Conservation (phyloP, 2,329 filamentous ascomycete species). For the Talaromyces islandicus region DNA sequence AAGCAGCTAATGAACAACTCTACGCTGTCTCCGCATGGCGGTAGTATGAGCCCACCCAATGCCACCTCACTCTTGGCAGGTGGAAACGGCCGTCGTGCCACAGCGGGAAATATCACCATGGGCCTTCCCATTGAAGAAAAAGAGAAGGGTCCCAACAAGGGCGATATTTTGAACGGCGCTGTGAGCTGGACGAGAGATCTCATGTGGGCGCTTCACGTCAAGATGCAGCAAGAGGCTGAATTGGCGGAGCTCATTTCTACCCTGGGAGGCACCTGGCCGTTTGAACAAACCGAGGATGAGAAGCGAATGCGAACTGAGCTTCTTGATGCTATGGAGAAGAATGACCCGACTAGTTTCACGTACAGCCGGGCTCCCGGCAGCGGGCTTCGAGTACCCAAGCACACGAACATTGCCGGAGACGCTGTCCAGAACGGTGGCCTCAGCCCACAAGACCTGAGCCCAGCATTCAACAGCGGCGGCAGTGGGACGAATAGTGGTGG, state of each 20-base stretch:
- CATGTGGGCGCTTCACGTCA: constrained; percentile 92
- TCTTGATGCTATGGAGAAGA: constrained; percentile 77
- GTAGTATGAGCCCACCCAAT: constrained; percentile 53
- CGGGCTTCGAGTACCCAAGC: constrained; percentile 83
- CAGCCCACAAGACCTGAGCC: constrained; percentile 57
- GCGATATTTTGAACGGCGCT: constrained; percentile 93
- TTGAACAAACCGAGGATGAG: constrained; percentile 84
- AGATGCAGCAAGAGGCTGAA: constrained; percentile 83
- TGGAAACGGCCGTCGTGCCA: constrained; percentile 72
- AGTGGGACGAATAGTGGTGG: constrained; percentile 51
- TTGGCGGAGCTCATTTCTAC: constrained; percentile 68
- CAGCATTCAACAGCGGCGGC: constrained; percentile 65
- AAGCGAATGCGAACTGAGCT: constrained; percentile 93
- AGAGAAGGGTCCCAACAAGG: constrained; percentile 98
- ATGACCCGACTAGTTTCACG: constrained; percentile 65
- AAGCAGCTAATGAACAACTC: constrained; percentile 93
- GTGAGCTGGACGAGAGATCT: constrained; percentile 96
- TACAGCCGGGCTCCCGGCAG: constrained; percentile 81
- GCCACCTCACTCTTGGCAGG: constrained; percentile 78
- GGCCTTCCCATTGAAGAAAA: constrained; percentile 92
- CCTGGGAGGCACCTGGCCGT: constrained; percentile 69
- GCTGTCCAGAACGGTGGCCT: constrained; percentile 50
- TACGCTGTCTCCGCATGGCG: constrained; percentile 73
- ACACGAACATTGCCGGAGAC: constrained; percentile 87
- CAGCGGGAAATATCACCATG: constrained; percentile 81